phyloP scores from a whole-genome alignment of 2,329 filamentous ascomycete genomes.

The Penicillium crustosum region DNA sequence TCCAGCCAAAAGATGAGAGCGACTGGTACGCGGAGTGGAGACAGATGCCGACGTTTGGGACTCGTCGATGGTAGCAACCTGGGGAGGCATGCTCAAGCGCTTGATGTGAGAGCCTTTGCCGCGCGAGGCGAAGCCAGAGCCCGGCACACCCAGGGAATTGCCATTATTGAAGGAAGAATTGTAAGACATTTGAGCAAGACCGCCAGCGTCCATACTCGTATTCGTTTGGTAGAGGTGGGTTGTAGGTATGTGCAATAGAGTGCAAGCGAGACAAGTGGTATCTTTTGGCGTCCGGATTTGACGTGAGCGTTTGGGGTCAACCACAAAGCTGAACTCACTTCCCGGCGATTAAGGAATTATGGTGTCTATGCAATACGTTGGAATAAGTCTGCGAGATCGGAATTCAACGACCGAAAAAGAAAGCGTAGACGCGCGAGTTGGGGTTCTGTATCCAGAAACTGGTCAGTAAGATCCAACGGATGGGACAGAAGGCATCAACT shows the following conservation, averaged over 20 bases:
- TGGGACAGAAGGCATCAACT: constrained; percentile 4
- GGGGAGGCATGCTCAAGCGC: constrained; percentile 77
- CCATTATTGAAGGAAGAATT: constrained; percentile 69
- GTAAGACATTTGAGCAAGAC: constrained; percentile 99
- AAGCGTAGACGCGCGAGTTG: constrained; percentile 7
- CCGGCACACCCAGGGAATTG: constrained; percentile 69
- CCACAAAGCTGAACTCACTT: constrained; percentile 26
- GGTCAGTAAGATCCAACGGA: constrained; percentile 1
- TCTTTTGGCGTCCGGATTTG: constrained; percentile 15
- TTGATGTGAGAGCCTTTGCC: constrained; percentile 84
- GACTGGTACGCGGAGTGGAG: constrained; percentile 86
- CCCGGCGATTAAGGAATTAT: constrained; percentile 36
- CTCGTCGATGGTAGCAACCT: constrained; percentile 66
- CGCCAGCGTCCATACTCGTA: constrained; percentile 80
- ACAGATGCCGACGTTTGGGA: constrained; percentile 64
- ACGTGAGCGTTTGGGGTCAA: constrained; percentile 29
- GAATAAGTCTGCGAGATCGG: constrained; percentile 10
- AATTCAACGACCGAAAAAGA: constrained; percentile 5
- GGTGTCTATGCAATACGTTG: constrained; percentile 22
- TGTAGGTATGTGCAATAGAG: constrained; percentile 33
- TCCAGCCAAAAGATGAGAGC: constrained; percentile 89
- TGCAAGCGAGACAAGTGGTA: constrained; percentile 9
- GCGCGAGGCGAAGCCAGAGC: constrained; percentile 80
- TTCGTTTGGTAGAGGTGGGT: constrained; percentile 27
- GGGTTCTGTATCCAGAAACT: constrained; percentile 11